Evolutionary conservation across 2,329 filamentous ascomycete genomes (phyloP).

Genomic region (Diaporthe nobilis): DNA sequence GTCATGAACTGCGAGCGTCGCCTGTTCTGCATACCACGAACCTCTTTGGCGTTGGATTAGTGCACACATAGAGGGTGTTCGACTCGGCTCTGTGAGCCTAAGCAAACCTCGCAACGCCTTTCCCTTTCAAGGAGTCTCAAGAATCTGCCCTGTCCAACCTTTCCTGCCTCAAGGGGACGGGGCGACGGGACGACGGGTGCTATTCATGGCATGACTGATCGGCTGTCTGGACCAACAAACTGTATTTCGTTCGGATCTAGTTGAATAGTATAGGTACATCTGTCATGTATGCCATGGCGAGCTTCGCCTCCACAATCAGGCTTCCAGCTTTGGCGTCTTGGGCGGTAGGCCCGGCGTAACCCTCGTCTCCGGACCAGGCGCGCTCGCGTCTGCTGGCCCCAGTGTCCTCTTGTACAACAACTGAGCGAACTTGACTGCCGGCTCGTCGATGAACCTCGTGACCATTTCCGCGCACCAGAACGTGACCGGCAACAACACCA

Average conservation of each 20-base stretch:
- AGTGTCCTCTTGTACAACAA: constrained; percentile 69
- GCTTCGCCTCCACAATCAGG: background rate
- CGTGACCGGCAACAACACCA: constrained; percentile 72
- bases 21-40: constrained; percentile 8
- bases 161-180: background rate
- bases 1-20: constrained; percentile 11
- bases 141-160: background rate
- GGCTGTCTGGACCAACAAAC: constrained; percentile 9
- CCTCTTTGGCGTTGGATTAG: background rate
- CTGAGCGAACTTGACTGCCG: constrained; percentile 69
- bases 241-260: constrained; percentile 4
- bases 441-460: constrained; percentile 71
- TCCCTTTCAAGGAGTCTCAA: background rate
- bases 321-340: constrained; percentile 34
- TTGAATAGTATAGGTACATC: background rate
- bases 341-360: constrained; percentile 10
- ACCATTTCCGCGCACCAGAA: constrained; percentile 70
- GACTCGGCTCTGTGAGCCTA: constrained; percentile 15
- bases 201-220: constrained; percentile 20
- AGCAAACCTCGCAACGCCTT: constrained; percentile 9
- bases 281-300: background rate
- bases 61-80: background rate
- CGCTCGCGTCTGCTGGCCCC: constrained; percentile 40
- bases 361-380: background rate
- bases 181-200: background rate